Evolutionary conservation across 768 basidiomycete species (phyloP).

Genomic region (Sporobolomyces phaffii): DNA sequence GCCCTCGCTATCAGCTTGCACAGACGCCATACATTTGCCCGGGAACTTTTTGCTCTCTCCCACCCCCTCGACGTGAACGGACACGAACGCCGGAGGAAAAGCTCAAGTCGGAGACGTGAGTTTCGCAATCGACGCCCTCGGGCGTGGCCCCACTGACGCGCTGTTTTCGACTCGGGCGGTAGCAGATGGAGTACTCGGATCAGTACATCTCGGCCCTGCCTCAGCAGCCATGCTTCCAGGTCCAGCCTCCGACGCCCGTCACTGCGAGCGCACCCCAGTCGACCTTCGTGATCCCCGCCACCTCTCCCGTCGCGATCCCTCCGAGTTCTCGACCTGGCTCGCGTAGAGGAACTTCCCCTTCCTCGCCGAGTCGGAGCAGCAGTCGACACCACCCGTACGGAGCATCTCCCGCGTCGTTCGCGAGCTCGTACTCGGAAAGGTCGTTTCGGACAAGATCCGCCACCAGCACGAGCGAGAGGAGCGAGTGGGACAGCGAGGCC

Average conservation of each 20-base stretch:
- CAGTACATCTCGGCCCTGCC: slow-evolving; percentile 1
- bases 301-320: background rate
- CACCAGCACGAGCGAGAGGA: slow-evolving; percentile 18
- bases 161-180: background rate
- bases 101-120: too few relatives aligned
- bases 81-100: too few relatives aligned
- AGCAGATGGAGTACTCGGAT: slow-evolving; percentile 13
- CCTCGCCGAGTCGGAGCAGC: slow-evolving; percentile 2
- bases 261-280: background rate
- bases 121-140: background rate
- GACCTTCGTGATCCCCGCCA: slow-evolving; percentile 3
- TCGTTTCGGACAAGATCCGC: slow-evolving; percentile 16
- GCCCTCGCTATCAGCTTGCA: background rate
- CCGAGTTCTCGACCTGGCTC: slow-evolving; percentile 5
- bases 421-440: background rate
- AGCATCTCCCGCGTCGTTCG: slow-evolving; percentile 16
- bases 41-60: background rate
- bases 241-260: slow-evolving; percentile 19
- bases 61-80: background rate
- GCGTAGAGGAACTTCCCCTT: background rate
- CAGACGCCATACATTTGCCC: background rate
- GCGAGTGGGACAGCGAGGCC: slow-evolving; percentile 25
- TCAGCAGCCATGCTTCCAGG: background rate
- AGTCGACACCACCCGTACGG: slow-evolving; percentile 31
- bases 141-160: too few relatives aligned